Evolutionary conservation across 257 asterid genomes (phyloP).

Genomic region (Eucommia ulmoides): DNA sequence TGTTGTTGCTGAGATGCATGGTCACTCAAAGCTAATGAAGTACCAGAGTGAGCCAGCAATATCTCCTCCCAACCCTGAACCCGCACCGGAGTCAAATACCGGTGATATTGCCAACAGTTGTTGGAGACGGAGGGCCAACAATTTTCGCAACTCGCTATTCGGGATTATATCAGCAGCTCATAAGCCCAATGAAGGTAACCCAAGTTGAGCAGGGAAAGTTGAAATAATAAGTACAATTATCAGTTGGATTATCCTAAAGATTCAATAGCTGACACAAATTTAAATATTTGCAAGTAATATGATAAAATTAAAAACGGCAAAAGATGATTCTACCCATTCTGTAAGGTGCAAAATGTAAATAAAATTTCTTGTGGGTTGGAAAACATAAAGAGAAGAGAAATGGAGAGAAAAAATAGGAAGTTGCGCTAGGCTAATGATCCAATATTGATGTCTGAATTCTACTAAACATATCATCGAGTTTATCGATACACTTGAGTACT

Average conservation of each 20-base stretch:
- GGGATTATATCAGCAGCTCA: constrained; percentile 49
- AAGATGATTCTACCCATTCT: no score
- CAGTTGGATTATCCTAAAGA: background rate
- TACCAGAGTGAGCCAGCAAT: constrained; percentile 43
- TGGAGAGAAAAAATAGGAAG: no score
- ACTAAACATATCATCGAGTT: no score
- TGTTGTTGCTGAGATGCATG: constrained; percentile 5
- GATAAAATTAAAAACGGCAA: background rate
- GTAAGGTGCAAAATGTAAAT: no score
- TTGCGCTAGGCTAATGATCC: no score
- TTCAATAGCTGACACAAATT: background rate
- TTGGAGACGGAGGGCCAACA: constrained; percentile 16
- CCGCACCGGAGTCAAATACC: constrained; percentile 4
- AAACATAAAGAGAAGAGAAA: background rate
- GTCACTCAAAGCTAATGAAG: constrained; percentile 36
- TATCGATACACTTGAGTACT: no score
- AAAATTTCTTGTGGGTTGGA: background rate
- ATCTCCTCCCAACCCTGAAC: constrained; percentile 12
- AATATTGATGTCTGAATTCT: no score
- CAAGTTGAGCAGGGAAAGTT: no score
- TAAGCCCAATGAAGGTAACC: constrained; percentile 34
- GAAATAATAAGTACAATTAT: no score
- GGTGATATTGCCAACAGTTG: constrained; percentile 5
- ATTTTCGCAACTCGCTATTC: constrained; percentile 48
- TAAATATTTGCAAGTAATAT: background rate